Base-by-base conservation (phyloP, 176 grass and related monocot genomes). In the Coix lacrymajobi region DNA sequence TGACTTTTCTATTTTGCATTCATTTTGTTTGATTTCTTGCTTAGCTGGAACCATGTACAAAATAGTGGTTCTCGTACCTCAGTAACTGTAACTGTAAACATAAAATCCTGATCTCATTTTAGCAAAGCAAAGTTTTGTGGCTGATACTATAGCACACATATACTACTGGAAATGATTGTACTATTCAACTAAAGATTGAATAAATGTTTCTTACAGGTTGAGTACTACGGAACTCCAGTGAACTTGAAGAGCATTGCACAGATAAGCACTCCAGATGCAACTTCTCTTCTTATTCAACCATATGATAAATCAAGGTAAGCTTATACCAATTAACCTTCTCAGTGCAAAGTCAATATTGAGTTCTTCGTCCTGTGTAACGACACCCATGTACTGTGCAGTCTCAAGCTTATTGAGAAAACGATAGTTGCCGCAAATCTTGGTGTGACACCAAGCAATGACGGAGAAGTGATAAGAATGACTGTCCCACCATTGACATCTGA, bases 341-440 rank as follows among this genome's bases (percentile, higher is more conserved):
- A 63, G 26, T 76, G 52, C 16, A 86, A 25, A 66, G 46, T 69
- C 66, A 36, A 20, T 49, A 36, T 77, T 44, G 26, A 58, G 36
- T 33, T 77, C 61, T 80, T 25, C 11, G 22, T 84, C 11, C 68
- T 40, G 16, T 60, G 14, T 73, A 43, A 81, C 79, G 11, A 80
- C 69, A 69, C 45, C 7, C 37, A 68, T 79, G 66, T 81, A 6
- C 48, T 69, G 74, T 85, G 64, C 75, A 99, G 96, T 43, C 78
- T 99, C 60, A 99, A 99, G 72, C 85, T 92, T 81, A 92, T 99
- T 62, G 96, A 99, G 91, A 99, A 99, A 81, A 90, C 93, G 20
- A 99, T 99, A 81, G 96, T 99, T 78, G 85, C 82, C 36, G 90
- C 96, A 88, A 92, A 94, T 83, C 89, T 96, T 82, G 93, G 96